A percentile compares a stretch with the other conserved stretches of the same genome.
Conservation (phyloP, 257 asterid species). For the Solanum infundibuliforme region DNA sequence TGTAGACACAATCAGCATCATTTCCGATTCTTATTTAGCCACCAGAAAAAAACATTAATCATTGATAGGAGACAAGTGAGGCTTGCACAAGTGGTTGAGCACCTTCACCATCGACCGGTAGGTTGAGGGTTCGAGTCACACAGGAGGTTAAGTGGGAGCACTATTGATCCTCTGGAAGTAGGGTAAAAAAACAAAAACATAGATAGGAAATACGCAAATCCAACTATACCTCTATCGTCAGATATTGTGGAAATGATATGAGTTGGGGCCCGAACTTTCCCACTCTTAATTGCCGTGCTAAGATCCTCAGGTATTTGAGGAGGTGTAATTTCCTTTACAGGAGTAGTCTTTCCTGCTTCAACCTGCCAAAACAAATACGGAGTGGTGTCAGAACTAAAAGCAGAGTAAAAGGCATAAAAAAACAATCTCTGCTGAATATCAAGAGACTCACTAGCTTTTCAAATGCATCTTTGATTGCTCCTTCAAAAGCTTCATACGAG, state of each 20-base stretch:
- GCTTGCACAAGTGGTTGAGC: neutral
- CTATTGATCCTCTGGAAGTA: neutral
- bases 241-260: slow-evolving; percentile 96
- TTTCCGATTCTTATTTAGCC: neutral
- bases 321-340: slow-evolving; percentile 80
- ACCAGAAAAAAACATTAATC: neutral
- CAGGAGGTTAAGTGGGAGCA: neutral
- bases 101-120: neutral
- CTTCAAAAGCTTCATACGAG: slow-evolving; percentile 93
- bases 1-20: slow-evolving; percentile 7
- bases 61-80: neutral
- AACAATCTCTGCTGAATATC: neutral
- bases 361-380: slow-evolving; percentile 30
- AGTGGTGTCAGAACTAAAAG: slow-evolving; percentile 1
- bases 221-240: slow-evolving; percentile 77
- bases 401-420: neutral
- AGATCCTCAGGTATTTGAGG: slow-evolving; percentile 99
- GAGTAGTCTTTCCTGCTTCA: slow-evolving; percentile 58
- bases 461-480: slow-evolving; percentile 70
- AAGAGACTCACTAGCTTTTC: slow-evolving; percentile 48
- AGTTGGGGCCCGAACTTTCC: slow-evolving; percentile 98
- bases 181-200: neutral
- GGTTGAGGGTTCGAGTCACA: neutral
- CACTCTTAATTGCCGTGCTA: slow-evolving; percentile 79
- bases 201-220: neutral